Conservation (phyloP, 768 basidiomycete species). For the Rubroboletus pulcherrimus region DNA sequence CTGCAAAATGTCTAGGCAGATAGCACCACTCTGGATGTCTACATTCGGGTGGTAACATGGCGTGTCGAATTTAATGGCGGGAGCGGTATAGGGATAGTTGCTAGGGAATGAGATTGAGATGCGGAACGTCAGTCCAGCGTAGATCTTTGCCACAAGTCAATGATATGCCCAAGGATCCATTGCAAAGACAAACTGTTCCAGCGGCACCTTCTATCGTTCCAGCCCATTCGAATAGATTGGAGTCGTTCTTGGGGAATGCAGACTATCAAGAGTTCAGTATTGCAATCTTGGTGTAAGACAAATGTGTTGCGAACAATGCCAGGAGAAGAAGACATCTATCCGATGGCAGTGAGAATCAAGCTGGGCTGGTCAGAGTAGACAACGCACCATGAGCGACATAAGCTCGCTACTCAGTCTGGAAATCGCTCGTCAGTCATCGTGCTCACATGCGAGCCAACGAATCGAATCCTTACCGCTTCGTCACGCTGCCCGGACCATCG, state of each 20-base stretch:
- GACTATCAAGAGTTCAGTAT: slow-evolving; percentile 46
- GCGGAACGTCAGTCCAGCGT: slow-evolving; percentile 75
- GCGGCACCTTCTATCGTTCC: slow-evolving; percentile 82
- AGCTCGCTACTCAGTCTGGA: slow-evolving; percentile 74
- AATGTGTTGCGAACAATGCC: slow-evolving; percentile 60
- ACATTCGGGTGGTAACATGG: slow-evolving; percentile 93
- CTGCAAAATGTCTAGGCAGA: slow-evolving; percentile 87
- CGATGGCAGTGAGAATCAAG: slow-evolving; percentile 3
- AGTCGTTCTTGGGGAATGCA: slow-evolving; percentile 84
- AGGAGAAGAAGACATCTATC: slow-evolving; percentile 83
- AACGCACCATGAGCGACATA: slow-evolving; percentile 81
- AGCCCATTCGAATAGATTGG: slow-evolving; percentile 86
- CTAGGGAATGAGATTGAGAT: slow-evolving; percentile 82
- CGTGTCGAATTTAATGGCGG: slow-evolving; percentile 81
- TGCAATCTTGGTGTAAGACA: neutral
- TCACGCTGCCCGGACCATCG: slow-evolving; percentile 71
- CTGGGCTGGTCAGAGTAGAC: slow-evolving; percentile 13
- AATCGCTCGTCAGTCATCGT: slow-evolving; percentile 2
- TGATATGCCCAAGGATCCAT: neutral
- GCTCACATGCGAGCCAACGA: neutral
- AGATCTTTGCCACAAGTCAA: slow-evolving; percentile 48
- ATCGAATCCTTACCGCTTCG: slow-evolving; percentile 62
- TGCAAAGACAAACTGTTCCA: slow-evolving; percentile 47
- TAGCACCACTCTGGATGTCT: slow-evolving; percentile 70
- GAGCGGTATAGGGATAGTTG: slow-evolving; percentile 86